phyloP scores from a whole-genome alignment of 371 early-diverging fungal genomes.

The Conidiobolus incongruus region DNA sequence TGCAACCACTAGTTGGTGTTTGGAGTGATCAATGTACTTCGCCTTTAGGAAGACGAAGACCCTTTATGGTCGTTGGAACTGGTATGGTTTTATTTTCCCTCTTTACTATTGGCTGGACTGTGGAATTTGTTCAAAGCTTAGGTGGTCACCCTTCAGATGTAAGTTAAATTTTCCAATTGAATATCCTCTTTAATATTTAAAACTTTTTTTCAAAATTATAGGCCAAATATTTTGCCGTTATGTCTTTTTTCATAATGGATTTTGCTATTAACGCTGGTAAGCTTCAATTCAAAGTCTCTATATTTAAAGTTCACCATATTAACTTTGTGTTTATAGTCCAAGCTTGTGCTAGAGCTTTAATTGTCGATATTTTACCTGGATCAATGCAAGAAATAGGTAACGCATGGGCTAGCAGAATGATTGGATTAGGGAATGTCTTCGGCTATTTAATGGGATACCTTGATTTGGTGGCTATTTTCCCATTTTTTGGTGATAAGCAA shows the following conservation, averaged over 20 bases:
- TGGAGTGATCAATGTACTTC: constrained; percentile 48
- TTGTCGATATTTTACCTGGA: constrained; percentile 64
- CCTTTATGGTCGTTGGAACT: constrained; percentile 46
- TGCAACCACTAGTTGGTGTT: constrained; percentile 64
- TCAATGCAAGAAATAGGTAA: constrained; percentile 64
- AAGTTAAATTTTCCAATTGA: too few species aligned
- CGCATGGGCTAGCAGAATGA: constrained; percentile 81
- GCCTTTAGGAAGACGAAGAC: constrained; percentile 42
- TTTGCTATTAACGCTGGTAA: constrained; percentile 74
- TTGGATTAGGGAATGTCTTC: constrained; percentile 62
- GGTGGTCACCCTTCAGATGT: constrained; percentile 16
- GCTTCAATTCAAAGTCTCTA: constrained; percentile 1
- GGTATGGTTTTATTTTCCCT: constrained; percentile 32
- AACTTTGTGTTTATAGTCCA: constrained; percentile 28
- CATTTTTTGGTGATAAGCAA: constrained; percentile 56
- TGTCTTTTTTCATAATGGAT: constrained; percentile 66
- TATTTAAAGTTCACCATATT: background rate
- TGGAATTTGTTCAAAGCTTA: constrained; percentile 29
- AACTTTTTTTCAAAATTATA: too few species aligned
- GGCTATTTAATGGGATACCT: constrained; percentile 80
- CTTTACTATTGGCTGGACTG: constrained; percentile 54
- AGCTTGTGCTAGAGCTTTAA: constrained; percentile 64
- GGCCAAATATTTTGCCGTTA: constrained; percentile 43
- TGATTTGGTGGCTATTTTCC: constrained; percentile 40
- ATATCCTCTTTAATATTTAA: too few species aligned